Evolutionary conservation across 1,284 basidiomycete genomes (phyloP), one percentile per base, ranked within the genome.

Genomic region (Rhodotorula sp.): DNA sequence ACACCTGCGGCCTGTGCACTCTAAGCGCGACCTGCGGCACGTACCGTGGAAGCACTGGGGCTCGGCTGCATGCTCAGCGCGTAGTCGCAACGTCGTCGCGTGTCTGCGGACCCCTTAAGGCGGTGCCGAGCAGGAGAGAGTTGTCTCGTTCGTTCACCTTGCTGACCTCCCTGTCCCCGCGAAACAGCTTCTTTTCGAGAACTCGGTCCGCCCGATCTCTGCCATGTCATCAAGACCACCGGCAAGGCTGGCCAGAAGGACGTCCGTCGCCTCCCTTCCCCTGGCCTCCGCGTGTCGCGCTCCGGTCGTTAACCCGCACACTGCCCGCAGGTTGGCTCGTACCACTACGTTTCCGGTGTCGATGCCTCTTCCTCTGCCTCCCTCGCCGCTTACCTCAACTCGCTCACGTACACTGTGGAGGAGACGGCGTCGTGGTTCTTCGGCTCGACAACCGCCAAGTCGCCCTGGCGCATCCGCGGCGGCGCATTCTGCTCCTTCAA

Each of bases 401-500:
- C 93, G 25, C 86, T 99, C 46, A 96, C 93, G 9, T 98, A 98
- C 81, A 89, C 92, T 51, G 89, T 99, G 72, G 96, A 98, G 79
- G 93, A 96, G 76, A 89, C 87, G 67, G 87, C 89, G 25, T 90
- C 92, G 17, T 99, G 97, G 94, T 97, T 98, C 81, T 89, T 91
- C 41, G 92, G 69, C 25, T 70, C 74, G 60, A 75, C 76, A 55
- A 81, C 82, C 59, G 72, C 78, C 17, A 85, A 87, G n/a, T 98
- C 93, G 91, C 61, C 66, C 1, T 77, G 69, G 66, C 96, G 95
- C 82, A 91, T 99, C 51, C 87, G 90, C 75, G 91, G 90, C 78
- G 97, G 97, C 10, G 94, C 91, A 61, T 99, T 94, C 81, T 99
- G 96, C 90, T 92, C 94, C 82, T 99, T 97, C 85, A 97, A 99